Evolutionary conservation across 805 yeast genomes (phyloP), one percentile per base, ranked within the genome.

Genomic region (Starmerella stellata): DNA sequence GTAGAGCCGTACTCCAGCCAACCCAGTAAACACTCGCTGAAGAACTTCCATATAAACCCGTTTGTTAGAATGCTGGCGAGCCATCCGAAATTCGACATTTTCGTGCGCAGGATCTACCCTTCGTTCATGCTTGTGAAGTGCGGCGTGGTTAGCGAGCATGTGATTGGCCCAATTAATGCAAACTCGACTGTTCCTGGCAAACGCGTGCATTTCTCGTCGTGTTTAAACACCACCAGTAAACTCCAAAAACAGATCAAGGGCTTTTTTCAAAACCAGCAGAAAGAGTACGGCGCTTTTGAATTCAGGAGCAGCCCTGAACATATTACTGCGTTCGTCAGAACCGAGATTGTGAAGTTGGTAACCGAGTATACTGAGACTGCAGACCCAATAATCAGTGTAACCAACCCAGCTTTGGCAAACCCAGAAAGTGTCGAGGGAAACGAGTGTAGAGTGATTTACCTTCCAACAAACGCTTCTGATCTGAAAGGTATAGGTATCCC

Each of bases 1-100:
- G 25, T 23, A 7, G 19, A 29, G 32, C 19, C 19, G 19, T 23
- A 36, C 30, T 29, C 41, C 4, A 30, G 29, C 14, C 9, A 18
- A 19, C 44, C 46, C 11, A 27, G 35, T 9, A 25, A 13, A 28
- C 32, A 40, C 19, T 42, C 45, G 4, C 34, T 44, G 19, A 44
- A 44, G 3, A 25, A 24, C 3, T 38, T 40, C 33, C 40, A 52
- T 1, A 27, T 46, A 1, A 67, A 68, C 36, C 41, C 61, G 2
- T 64, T 59, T 47, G 70, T 68, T 0, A 43, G 51, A 4, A 15
- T 60, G 1, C 46, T 71, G 7, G 52, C 63, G 0, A 59, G 72
- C 0, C 69, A 71, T 1, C 52, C 62, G 14, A 54, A 75, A 43
- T 53, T 54, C 46, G 69, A 67, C 14, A 47, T 57, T 11, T 30